Conservation (phyloP, 352 stramenopile species). For the Phytophthora podocarpi region DNA sequence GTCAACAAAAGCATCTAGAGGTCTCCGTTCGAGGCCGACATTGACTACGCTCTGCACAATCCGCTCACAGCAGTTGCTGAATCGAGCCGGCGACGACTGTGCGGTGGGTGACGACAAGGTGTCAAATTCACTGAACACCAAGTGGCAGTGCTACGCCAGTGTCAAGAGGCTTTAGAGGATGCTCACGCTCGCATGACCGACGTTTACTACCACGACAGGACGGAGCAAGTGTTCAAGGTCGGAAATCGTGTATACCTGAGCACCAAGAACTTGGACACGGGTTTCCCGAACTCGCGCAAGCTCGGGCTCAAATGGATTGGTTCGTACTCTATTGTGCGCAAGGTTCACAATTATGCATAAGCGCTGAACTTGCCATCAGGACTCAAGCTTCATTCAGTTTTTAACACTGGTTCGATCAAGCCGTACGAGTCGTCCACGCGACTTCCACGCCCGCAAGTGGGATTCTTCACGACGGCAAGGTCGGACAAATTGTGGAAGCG, state of each 20-base stretch:
- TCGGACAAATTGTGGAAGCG: not conserved
- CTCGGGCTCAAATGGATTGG: not conserved
- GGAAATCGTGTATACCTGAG: not conserved
- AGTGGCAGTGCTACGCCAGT: not conserved
- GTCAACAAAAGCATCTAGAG: not conserved
- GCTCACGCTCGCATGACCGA: not conserved
- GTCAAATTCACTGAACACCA: not conserved
- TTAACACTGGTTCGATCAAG: conserved; percentile 6
- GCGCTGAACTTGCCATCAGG: conserved; percentile 13
- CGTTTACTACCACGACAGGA: not conserved
- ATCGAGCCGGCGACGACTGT: not conserved
- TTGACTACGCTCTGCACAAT: not conserved
- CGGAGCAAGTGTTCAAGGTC: not conserved
- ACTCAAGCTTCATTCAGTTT: conserved; percentile 6
- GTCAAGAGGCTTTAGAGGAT: not conserved
- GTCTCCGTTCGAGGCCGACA: not conserved
- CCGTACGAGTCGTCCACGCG: not conserved
- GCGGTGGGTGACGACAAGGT: not conserved
- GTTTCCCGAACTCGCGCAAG: not conserved
- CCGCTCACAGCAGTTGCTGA: not conserved
- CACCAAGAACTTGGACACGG: too few relatives aligned
- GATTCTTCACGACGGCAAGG: not conserved
- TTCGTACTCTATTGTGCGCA: not conserved
- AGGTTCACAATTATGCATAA: not conserved
- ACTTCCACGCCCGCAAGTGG: not conserved